Evolutionary conservation across 768 basidiomycete species (phyloP).

Genomic region (Hypsizygus marmoreus): DNA sequence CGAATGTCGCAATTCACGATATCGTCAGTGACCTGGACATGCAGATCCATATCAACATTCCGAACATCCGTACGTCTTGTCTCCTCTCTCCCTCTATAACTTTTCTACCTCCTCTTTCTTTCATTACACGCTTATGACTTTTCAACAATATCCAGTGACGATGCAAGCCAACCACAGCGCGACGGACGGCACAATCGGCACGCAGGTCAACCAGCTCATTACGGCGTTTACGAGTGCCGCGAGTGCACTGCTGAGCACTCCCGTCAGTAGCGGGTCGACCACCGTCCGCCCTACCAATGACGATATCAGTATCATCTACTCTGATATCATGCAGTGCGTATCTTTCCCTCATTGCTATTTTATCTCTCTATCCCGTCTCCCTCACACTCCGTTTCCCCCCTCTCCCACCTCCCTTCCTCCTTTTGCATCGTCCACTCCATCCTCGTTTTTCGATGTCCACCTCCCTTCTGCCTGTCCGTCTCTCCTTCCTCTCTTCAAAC

Average conservation of each 20-base stretch:
- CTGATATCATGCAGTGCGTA: conserved; percentile 32
- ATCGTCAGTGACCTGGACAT: conserved; percentile 29
- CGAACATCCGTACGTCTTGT: conserved; percentile 31
- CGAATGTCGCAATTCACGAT: conserved; percentile 28
- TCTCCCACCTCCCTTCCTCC: too few species aligned
- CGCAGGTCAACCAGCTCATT: conserved; percentile 26
- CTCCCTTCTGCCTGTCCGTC: too few species aligned
- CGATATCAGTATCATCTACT: conserved; percentile 31
- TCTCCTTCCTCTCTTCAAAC: too few species aligned
- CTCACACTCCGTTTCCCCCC: too few species aligned
- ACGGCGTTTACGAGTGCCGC: conserved; percentile 26
- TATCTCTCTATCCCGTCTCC: background rate
- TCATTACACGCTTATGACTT: background rate
- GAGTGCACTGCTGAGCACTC: conserved; percentile 20
- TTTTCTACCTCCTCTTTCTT: background rate
- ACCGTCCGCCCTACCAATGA: conserved; percentile 35
- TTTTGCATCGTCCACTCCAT: too few species aligned
- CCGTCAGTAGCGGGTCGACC: conserved; percentile 33
- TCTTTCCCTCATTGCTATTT: background rate
- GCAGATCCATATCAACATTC: conserved; percentile 20
- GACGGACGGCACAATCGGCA: conserved; percentile 29
- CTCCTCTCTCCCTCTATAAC: background rate
- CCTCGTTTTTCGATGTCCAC: too few species aligned
- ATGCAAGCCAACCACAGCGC: conserved; percentile 31
- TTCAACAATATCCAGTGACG: conserved; percentile 22